A percentile compares a stretch with the other conserved stretches of the same genome.
phyloP scores from a whole-genome alignment of 192 early-diverging fungal genomes.

The Linnemannia exigua region DNA sequence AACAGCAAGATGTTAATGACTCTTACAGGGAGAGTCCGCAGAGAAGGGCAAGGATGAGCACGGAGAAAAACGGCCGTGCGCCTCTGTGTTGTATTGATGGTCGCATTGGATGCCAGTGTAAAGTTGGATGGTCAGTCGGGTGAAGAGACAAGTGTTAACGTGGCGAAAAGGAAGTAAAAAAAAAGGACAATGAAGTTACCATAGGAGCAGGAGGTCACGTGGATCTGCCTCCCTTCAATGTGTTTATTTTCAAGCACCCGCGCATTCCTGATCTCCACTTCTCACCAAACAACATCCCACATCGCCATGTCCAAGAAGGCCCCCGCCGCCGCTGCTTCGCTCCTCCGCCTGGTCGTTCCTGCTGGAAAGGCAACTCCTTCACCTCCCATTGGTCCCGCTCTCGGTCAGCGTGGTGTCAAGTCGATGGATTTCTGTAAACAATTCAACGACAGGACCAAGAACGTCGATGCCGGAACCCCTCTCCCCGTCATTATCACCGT shows the following conservation, averaged over 20 bases:
- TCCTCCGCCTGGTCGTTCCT: constrained; percentile 81
- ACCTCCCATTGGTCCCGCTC: constrained; percentile 94
- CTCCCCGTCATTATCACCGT: constrained; percentile 88
- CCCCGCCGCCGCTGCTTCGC: constrained; percentile 50
- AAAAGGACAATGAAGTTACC: too few relatives aligned
- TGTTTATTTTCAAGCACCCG: constrained; percentile 8
- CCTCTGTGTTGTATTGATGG: neutral
- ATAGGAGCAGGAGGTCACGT: neutral
- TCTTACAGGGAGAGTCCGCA: constrained; percentile 18
- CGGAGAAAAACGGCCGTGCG: neutral
- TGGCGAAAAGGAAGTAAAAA: neutral
- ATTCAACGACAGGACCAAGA: constrained; percentile 97
- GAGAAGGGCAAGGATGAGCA: constrained; percentile 10
- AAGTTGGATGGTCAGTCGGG: neutral
- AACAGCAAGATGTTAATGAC: neutral
- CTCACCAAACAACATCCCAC: neutral
- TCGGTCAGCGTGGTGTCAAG: constrained; percentile 97
- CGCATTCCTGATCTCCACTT: neutral
- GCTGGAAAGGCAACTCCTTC: constrained; percentile 96
- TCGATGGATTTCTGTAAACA: constrained; percentile 99
- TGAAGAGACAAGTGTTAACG: neutral
- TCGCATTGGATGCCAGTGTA: neutral
- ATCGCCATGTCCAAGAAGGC: constrained; percentile 55
- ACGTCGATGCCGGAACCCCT: constrained; percentile 83
- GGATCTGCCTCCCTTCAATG: neutral